phyloP scores from a whole-genome alignment of 768 basidiomycete species.

The Trametes punicea region DNA sequence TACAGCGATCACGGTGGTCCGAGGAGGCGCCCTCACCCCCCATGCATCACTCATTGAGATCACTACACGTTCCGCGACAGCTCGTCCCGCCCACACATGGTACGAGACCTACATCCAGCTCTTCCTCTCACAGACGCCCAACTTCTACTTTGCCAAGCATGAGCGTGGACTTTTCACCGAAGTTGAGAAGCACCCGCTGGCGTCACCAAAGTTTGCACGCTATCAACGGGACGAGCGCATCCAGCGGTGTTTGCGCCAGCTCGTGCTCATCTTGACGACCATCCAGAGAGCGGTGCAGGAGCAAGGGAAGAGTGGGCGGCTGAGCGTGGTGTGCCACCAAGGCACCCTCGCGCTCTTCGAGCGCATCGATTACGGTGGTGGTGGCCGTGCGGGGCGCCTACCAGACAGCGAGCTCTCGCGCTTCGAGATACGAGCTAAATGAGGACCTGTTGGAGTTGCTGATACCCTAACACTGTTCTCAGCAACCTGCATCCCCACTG shows the following conservation, averaged over 20 bases:
- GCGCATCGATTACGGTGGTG: constrained; percentile 33
- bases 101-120: constrained; percentile 60
- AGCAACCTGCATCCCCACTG: too few relatives aligned
- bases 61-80: constrained; percentile 22
- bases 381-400: constrained; percentile 38
- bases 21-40: constrained; percentile 29
- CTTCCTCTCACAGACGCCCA: constrained; percentile 63
- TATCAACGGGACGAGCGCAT: constrained; percentile 16
- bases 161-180: constrained; percentile 47
- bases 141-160: constrained; percentile 58
- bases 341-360: constrained; percentile 47
- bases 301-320: constrained; percentile 47
- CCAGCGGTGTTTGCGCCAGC: constrained; percentile 31
- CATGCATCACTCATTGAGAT: constrained; percentile 35
- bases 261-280: constrained; percentile 26
- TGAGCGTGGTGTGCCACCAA: constrained; percentile 52
- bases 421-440: too few relatives aligned
- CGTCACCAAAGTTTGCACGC: constrained; percentile 16
- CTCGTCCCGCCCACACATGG: constrained; percentile 39
- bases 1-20: constrained; percentile 21
- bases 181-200: constrained; percentile 41
- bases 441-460: too few relatives aligned
- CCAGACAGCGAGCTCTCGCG: constrained; percentile 41
- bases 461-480: too few relatives aligned
- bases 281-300: constrained; percentile 48